phyloP scores from a whole-genome alignment of 2,329 filamentous ascomycete genomes.

The Penicillium sp. region DNA sequence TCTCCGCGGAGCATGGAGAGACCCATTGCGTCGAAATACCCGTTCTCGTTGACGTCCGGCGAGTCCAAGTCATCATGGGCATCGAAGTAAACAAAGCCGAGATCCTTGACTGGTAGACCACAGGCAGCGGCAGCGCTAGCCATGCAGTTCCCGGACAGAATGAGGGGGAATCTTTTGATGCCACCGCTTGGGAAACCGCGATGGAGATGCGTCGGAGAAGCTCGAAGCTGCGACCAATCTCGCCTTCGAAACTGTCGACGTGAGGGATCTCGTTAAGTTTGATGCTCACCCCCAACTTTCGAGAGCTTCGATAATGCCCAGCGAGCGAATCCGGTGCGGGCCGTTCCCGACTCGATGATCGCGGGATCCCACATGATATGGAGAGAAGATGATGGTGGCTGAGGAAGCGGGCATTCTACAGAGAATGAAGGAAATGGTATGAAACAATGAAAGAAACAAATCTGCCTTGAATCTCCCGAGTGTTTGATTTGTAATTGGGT shows the following conservation, averaged over 20 bases:
- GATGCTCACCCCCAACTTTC: conserved; percentile 25
- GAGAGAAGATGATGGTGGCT: conserved; percentile 40
- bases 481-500: too few species aligned
- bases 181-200: conserved; percentile 30
- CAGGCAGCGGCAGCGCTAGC: conserved; percentile 39
- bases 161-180: conserved; percentile 37
- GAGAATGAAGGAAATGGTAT: neutral
- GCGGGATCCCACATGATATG: conserved; percentile 43
- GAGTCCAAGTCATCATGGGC: conserved; percentile 47
- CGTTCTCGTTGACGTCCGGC: conserved; percentile 37
- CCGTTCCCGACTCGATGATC: conserved; percentile 43
- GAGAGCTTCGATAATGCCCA: conserved; percentile 32
- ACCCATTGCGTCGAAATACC: conserved; percentile 42
- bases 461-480: too few species aligned
- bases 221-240: conserved; percentile 44
- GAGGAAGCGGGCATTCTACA: conserved; percentile 7
- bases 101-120: conserved; percentile 29
- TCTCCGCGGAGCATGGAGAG: conserved; percentile 40
- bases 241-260: conserved; percentile 42
- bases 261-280: conserved; percentile 27
- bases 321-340: conserved; percentile 33
- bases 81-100: conserved; percentile 46
- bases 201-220: conserved; percentile 40
- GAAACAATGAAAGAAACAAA: neutral
- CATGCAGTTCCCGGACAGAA: conserved; percentile 45